Conservation (phyloP, 2,329 filamentous ascomycete species). For the Sporothrix mexicana region DNA sequence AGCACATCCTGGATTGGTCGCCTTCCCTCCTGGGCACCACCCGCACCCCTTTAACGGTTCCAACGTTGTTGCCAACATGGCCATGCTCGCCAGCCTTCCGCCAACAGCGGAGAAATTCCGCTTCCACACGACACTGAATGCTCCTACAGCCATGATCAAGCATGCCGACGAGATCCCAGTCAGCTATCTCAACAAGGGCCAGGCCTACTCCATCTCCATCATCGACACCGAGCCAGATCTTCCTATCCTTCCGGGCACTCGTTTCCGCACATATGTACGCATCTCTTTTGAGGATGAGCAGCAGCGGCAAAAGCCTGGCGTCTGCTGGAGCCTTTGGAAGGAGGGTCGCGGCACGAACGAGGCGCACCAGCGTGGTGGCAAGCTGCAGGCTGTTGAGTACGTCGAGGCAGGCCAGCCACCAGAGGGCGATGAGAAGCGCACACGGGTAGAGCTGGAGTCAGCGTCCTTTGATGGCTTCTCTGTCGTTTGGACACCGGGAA, state of each 20-base stretch:
- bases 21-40: slow-evolving; percentile 33
- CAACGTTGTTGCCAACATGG: slow-evolving; percentile 40
- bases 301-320: slow-evolving; percentile 74
- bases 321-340: slow-evolving; percentile 87
- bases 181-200: slow-evolving; percentile 98
- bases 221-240: slow-evolving; percentile 74
- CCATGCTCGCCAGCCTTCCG: slow-evolving; percentile 55
- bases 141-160: slow-evolving; percentile 95
- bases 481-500: slow-evolving; percentile 81
- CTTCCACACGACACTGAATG: slow-evolving; percentile 87
- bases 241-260: slow-evolving; percentile 64
- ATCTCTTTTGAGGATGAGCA: slow-evolving; percentile 97
- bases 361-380: slow-evolving; percentile 89
- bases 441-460: slow-evolving; percentile 71
- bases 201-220: slow-evolving; percentile 87
- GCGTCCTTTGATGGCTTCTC: slow-evolving; percentile 94
- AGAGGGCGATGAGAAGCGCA: slow-evolving; percentile 68
- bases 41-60: slow-evolving; percentile 28
- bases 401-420: slow-evolving; percentile 70
- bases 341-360: slow-evolving; percentile 95
- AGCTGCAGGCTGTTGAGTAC: slow-evolving; percentile 92
- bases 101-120: slow-evolving; percentile 75
- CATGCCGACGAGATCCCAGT: slow-evolving; percentile 88
- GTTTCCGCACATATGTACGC: slow-evolving; percentile 89
- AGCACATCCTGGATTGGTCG: slow-evolving; percentile 27